Base-by-base conservation (phyloP, 2,329 filamentous ascomycete species). In the Hymenoscyphus linearis region DNA sequence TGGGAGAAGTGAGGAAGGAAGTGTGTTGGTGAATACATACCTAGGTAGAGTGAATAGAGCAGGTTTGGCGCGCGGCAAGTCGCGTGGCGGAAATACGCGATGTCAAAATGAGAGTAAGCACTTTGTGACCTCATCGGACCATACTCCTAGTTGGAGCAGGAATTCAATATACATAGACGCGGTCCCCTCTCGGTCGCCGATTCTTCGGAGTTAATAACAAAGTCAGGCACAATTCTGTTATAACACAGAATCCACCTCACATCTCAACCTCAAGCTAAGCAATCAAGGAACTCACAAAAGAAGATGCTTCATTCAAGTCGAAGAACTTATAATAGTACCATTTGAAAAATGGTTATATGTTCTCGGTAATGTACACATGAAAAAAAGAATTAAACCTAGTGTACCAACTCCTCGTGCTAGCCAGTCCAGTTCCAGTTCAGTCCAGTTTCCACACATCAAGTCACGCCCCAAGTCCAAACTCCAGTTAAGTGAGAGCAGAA, bases 391-490 rank as follows among this genome's bases (percentile, higher is more conserved):
- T 27, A 26, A 44, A 57, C 37, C 36, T 12, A 27, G 13, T 47
- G 25, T 14, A 27, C 31, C 34, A 59, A 58, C 40, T 58, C 60
- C 53, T 25, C 47, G 55, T 40, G 44, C 44, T 59, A 36, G 18
- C 25, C 25, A 37, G 40, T 57, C 37, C 55, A 27, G 27, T 40
- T 40, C 60, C 60, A 59, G 54, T 62, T 62, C 60, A 57, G 57
- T 59, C 54, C 64, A 65, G 61, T 61, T 62, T 60, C 52, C 37
- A 60, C 34, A 37, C 56, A 60, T 50, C 53, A 58, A 40, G 40
- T 2, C 12, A n/a, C 13, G 18, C 18, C 44, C 44, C 44, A 31
- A 14, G 18, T 50, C 44, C 44, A 55, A 55, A 55, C 54, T 55
- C 53, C 47, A 59, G 52, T 60, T 40, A 47, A 61, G 22, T 50